Evolutionary conservation across 2,329 filamentous ascomycete species (phyloP), one percentile per base, ranked within the genome.

Genomic region (Cladosporium sp.): DNA sequence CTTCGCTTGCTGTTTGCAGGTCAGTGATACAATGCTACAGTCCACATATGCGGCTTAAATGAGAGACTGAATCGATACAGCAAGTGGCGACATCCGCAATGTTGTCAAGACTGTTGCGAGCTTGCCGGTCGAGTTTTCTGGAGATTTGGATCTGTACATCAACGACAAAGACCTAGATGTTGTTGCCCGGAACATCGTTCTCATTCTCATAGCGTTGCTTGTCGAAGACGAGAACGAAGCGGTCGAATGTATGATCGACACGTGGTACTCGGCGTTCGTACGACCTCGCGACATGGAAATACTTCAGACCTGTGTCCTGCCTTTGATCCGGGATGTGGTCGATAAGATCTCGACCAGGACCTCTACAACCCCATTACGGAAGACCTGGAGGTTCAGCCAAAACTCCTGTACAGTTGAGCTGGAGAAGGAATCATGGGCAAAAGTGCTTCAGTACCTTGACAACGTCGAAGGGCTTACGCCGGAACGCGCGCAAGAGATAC

Each of bases 201-300:
- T 80, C 6, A 65, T 78, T 0, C 68, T 80, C 3, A 55, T 73
- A 3, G 68, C 69, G 0, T 34, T 64, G 1, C 36, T 24, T 4
- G 34, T 36, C 32, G 10, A 36, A 1, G 51, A 62, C 56, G 71
- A 7, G 0, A 58, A 67, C 0, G 58, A 59, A 5, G 70, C 68
- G 0, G 60, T 65, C 2, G 67, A 70, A 0, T 66, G 65, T 15
- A 76, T 78, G 44, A 60, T 77, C 1, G 76, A 79, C 62, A 8
- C 78, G 3, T 80, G 77, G 77, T 80, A 79, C 63, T 80, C 77
- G 0, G 72, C 73, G 8, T 24, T 24, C 20, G 15, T 45, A 3
- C 40, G 40, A 3, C 20, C 20, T 9, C 7, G 10, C 4, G 40
- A 45, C 24, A 45, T 45, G 20, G 12, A 19, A 15, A 24, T 24